A percentile compares a stretch with the other conserved stretches of the same genome.
phyloP scores from a whole-genome alignment of 2,329 filamentous ascomycete genomes.

The Phialophora macrospora region DNA sequence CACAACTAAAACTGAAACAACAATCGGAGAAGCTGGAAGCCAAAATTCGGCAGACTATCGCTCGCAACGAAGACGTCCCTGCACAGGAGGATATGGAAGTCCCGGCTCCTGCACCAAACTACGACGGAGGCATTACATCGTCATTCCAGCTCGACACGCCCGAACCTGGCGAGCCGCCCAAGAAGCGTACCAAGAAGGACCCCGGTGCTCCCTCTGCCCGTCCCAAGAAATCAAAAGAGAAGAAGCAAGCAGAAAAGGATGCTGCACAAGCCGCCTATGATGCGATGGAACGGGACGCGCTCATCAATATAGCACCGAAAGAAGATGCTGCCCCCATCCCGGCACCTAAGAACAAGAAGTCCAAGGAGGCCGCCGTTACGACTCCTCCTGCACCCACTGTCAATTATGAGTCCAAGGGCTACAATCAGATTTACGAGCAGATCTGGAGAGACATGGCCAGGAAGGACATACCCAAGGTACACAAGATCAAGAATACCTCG shows the following conservation, averaged over 20 bases:
- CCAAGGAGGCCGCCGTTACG: constrained; percentile 49
- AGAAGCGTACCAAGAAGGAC: constrained; percentile 60
- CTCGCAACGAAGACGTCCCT: constrained; percentile 77
- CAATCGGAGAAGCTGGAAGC: constrained; percentile 90
- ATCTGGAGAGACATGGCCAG: constrained; percentile 94
- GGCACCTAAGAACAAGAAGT: constrained; percentile 51
- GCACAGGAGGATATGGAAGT: constrained; percentile 73
- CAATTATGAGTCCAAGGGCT: constrained; percentile 84
- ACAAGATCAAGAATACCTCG: constrained; percentile 83
- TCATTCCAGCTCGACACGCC: constrained; percentile 75
- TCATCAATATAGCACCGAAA: constrained; percentile 59
- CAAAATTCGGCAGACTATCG: constrained; percentile 88
- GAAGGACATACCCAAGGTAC: constrained; percentile 92
- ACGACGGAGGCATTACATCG: constrained; percentile 83
- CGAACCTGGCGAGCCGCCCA: constrained; percentile 54
- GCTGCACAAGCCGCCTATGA: constrained; percentile 87
- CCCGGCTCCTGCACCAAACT: constrained; percentile 74
- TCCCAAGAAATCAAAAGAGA: constrained; percentile 84
- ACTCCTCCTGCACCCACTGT: constrained; percentile 58
- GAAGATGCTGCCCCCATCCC: constrained; percentile 57
- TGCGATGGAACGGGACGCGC: constrained; percentile 58
- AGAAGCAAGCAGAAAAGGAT: constrained; percentile 71
- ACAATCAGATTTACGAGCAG: constrained; percentile 95
- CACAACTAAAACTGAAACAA: constrained; percentile 77
- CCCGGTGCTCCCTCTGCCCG: constrained; percentile 59